Percentiles rank a stretch among this genome's conserved stretches.
Evolutionary conservation across 2,329 filamentous ascomycete genomes (phyloP).

Genomic region (Cordyceps farinosa): DNA sequence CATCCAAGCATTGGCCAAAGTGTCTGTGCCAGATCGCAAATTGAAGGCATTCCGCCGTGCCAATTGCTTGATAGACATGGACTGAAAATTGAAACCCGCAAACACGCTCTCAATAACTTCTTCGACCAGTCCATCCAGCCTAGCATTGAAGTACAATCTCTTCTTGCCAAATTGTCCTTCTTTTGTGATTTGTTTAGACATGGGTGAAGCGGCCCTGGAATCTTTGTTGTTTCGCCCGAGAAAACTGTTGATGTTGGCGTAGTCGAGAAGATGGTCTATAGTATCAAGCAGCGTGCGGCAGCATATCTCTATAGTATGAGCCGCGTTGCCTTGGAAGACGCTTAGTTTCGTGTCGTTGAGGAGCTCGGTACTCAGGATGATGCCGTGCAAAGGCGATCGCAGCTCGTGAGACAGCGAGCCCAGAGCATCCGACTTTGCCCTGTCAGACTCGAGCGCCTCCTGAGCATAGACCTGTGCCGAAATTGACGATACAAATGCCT

Average conservation of each 20-base stretch:
- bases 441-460: constrained; percentile 35
- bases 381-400: constrained; percentile 57
- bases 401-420: constrained; percentile 60
- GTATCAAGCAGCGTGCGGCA: constrained; percentile 48
- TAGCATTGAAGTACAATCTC: not conserved
- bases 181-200: not conserved
- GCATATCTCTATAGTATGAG: constrained; percentile 44
- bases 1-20: no score
- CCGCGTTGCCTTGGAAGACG: constrained; percentile 39
- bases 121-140: constrained; percentile 33
- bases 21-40: no score
- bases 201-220: constrained; percentile 12
- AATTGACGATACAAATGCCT: constrained; percentile 49
- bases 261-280: constrained; percentile 46
- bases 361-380: constrained; percentile 52
- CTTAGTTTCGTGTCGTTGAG: constrained; percentile 49
- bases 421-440: constrained; percentile 55
- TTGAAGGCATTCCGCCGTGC: no score
- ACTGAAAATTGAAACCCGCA: constrained; percentile 37
- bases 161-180: not conserved
- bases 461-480: constrained; percentile 54
- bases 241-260: constrained; percentile 38
- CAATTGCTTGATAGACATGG: constrained; percentile 4
- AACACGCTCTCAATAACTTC: constrained; percentile 39
- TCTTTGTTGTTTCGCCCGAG: no score